phyloP scores from a whole-genome alignment of 805 yeast genomes.

The Saccharomycopsis sp. region DNA sequence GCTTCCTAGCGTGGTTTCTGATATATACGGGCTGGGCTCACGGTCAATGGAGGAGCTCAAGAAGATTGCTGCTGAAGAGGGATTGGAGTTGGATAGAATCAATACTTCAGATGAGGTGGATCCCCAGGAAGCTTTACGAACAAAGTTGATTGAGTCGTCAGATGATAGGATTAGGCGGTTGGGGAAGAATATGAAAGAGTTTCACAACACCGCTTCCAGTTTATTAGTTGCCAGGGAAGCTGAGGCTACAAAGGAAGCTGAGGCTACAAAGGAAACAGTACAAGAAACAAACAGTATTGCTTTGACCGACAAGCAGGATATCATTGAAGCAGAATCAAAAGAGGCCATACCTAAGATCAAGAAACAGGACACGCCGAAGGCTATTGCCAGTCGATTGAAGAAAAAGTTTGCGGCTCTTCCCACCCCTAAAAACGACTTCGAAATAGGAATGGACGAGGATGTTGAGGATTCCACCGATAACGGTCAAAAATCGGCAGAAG shows the following conservation, averaged over 20 bases:
- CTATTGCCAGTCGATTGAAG: neutral
- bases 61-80: slow-evolving; percentile 23
- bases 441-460: slow-evolving; percentile 32
- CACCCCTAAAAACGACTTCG: slow-evolving; percentile 42
- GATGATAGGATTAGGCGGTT: slow-evolving; percentile 22
- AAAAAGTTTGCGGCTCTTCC: slow-evolving; percentile 32
- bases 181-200: slow-evolving; percentile 10
- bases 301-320: too few species aligned
- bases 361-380: slow-evolving; percentile 1
- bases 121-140: slow-evolving; percentile 19
- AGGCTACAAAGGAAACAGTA: too few species aligned
- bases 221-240: slow-evolving; percentile 20
- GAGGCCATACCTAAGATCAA: slow-evolving; percentile 24
- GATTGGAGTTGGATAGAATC: slow-evolving; percentile 25
- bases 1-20: slow-evolving; percentile 27
- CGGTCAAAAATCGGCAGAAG: too few species aligned
- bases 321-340: too few species aligned
- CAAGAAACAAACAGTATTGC: too few species aligned
- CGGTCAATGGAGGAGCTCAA: neutral
- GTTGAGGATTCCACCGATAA: slow-evolving; percentile 24
- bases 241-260: too few species aligned
- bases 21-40: slow-evolving; percentile 16
- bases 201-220: slow-evolving; percentile 6
- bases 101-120: slow-evolving; percentile 21
- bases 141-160: slow-evolving; percentile 19